A percentile compares a stretch with the other conserved stretches of the same genome.
Conservation (phyloP, 495 filamentous ascomycete species). For the Penicillium canescens region DNA sequence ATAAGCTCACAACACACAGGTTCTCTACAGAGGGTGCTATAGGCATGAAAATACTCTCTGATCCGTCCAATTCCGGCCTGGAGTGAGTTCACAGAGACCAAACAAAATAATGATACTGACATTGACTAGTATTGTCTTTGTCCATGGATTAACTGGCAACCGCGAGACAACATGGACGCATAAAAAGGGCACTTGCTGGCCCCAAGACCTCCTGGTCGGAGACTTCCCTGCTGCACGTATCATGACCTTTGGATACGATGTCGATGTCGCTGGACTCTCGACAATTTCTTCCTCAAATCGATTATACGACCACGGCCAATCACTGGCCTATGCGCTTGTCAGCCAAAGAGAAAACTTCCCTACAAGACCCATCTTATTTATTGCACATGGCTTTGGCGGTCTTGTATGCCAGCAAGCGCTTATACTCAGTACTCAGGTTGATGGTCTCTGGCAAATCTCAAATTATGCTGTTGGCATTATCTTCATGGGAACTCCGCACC, state of each 20-base stretch:
- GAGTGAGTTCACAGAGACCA: not conserved
- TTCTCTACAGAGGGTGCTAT: not conserved
- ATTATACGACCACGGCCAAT: constrained; percentile 1
- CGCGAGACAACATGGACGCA: constrained; percentile 6
- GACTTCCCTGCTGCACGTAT: constrained; percentile 3
- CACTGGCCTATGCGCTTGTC: constrained; percentile 3
- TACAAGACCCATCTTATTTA: constrained; percentile 1
- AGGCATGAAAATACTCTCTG: constrained; percentile 1
- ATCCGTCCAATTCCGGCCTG: not conserved
- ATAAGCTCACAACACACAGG: not conserved
- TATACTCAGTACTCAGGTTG: constrained; percentile 1
- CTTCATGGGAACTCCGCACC: constrained; percentile 6
- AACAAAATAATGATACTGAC: not conserved
- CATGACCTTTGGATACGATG: constrained; percentile 7
- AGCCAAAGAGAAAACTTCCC: not conserved
- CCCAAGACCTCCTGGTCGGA: not conserved
- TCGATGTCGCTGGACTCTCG: not conserved
- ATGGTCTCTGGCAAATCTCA: constrained; percentile 6
- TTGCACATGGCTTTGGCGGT: constrained; percentile 4
- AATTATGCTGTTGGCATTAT: not conserved
- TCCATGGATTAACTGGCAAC: constrained; percentile 1
- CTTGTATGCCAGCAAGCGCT: constrained; percentile 3
- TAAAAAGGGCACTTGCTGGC: constrained; percentile 2
- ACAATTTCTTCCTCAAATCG: not conserved
- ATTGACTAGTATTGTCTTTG: not conserved